Evolutionary conservation across 345 rosid genomes (phyloP).

Genomic region (Pugionium cornutum): DNA sequence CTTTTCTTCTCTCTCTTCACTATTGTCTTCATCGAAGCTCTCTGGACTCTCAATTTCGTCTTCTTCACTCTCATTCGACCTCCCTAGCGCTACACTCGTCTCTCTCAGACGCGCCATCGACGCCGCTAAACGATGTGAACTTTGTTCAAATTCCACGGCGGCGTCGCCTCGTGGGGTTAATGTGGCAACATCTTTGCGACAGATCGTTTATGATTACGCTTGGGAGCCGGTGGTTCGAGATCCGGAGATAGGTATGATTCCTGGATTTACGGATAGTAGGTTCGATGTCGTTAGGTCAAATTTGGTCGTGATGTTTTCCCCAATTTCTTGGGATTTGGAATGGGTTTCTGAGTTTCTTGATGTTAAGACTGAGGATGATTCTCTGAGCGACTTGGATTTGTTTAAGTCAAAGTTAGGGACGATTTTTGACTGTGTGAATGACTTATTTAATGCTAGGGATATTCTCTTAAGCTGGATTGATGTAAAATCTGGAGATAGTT

Average conservation of each 20-base stretch:
- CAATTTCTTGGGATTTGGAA: constrained; percentile 45
- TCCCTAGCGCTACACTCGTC: constrained; percentile 48
- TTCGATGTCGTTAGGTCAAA: constrained; percentile 51
- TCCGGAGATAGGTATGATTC: constrained; percentile 42
- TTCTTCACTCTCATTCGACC: constrained; percentile 67
- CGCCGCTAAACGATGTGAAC: constrained; percentile 15
- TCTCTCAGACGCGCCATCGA: constrained; percentile 51
- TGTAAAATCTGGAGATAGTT: constrained; percentile 46
- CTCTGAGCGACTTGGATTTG: constrained; percentile 41
- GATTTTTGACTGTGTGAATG: constrained; percentile 57
- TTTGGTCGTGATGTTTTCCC: constrained; percentile 77
- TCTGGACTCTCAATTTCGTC: constrained; percentile 50
- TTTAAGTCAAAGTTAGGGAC: constrained; percentile 44
- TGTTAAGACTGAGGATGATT: constrained; percentile 41
- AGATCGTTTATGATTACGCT: constrained; percentile 77
- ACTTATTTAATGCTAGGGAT: constrained; percentile 58
- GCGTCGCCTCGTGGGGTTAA: constrained; percentile 44
- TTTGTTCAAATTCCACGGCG: neutral
- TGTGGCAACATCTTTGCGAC: constrained; percentile 63
- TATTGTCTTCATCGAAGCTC: constrained; percentile 87
- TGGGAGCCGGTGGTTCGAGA: constrained; percentile 64
- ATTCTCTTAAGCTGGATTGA: constrained; percentile 86
- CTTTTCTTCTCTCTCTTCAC: constrained; percentile 84
- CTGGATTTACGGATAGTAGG: constrained; percentile 32
- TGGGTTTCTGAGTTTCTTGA: constrained; percentile 54